Evolutionary conservation across 805 yeast species (phyloP).

Genomic region (Danielozyma ontarioensis): DNA sequence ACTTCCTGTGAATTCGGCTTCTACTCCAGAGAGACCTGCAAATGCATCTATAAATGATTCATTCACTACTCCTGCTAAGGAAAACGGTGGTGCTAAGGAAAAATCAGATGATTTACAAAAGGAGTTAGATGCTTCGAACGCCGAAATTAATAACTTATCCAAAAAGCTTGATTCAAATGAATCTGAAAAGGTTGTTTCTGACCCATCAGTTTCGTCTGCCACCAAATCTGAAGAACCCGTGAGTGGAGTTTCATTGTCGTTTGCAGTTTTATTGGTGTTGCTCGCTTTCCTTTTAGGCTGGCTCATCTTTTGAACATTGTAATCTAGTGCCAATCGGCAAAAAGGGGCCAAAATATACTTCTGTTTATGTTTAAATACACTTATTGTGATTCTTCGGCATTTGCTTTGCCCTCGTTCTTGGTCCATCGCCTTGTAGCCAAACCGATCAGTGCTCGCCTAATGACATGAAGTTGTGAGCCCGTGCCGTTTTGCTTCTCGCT

Average conservation of each 20-base stretch:
- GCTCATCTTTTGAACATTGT: slow-evolving; percentile 49
- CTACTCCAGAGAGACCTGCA: neutral
- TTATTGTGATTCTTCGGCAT: neutral
- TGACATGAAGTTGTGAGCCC: too few species aligned
- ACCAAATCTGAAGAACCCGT: slow-evolving; percentile 24
- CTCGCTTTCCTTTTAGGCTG: slow-evolving; percentile 63
- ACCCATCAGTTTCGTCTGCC: slow-evolving; percentile 1
- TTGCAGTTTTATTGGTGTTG: slow-evolving; percentile 44
- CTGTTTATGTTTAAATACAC: neutral
- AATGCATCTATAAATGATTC: neutral
- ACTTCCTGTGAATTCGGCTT: neutral
- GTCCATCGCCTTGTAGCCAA: too few species aligned
- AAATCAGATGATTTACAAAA: slow-evolving; percentile 17
- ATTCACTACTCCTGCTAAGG: neutral
- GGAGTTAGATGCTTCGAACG: slow-evolving; percentile 36
- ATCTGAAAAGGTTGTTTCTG: slow-evolving; percentile 9
- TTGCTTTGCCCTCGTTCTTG: too few species aligned
- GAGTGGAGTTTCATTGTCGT: slow-evolving; percentile 49
- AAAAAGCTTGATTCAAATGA: slow-evolving; percentile 42
- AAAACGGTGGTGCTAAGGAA: slow-evolving; percentile 5
- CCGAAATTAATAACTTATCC: slow-evolving; percentile 38
- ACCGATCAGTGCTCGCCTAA: too few species aligned
- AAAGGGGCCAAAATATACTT: neutral
- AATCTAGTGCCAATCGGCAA: slow-evolving; percentile 4
- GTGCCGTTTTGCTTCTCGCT: too few species aligned